A percentile compares a stretch with the other conserved stretches of the same genome.
Conservation (phyloP, 306 rosid species). For the Pterocarpus santalinus region DNA sequence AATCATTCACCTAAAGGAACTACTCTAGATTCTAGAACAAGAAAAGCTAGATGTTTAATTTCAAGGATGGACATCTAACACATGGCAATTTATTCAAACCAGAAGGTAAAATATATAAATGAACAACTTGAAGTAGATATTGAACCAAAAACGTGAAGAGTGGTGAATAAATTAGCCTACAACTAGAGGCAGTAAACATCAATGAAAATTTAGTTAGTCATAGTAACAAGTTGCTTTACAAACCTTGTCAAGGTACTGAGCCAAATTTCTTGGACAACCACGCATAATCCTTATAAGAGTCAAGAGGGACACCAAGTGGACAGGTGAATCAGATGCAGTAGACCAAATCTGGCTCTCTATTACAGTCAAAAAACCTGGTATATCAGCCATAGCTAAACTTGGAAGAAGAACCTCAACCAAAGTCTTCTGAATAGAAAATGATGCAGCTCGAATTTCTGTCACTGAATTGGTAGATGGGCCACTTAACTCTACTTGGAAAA, state of each 20-base stretch:
- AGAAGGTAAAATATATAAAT: constrained; percentile 28
- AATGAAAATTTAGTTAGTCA: constrained; percentile 30
- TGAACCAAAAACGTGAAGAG: constrained; percentile 30
- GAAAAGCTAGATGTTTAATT: constrained; percentile 27
- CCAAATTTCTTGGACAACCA: constrained; percentile 82
- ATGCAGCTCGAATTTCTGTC: constrained; percentile 58
- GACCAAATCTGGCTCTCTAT: constrained; percentile 98
- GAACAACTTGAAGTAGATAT: constrained; percentile 21
- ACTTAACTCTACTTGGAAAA: constrained; percentile 93
- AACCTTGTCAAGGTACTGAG: constrained; percentile 95
- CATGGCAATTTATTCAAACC: constrained; percentile 15
- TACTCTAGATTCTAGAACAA: background rate
- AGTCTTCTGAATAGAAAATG: constrained; percentile 73
- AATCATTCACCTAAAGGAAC: constrained; percentile 30
- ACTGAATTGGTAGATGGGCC: constrained; percentile 66
- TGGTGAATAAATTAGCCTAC: constrained; percentile 34
- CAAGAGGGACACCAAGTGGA: constrained; percentile 85
- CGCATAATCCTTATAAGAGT: constrained; percentile 90
- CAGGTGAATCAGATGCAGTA: constrained; percentile 97
- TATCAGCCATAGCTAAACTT: constrained; percentile 90
- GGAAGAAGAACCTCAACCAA: constrained; percentile 96
- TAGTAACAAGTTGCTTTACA: constrained; percentile 50
- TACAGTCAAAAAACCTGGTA: constrained; percentile 74
- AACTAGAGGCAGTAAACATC: constrained; percentile 33
- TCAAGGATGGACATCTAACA: constrained; percentile 32